Percentiles rank a stretch among this genome's conserved stretches.
These are phyloP conservation scores for Jimgerdemannia lactiflua DNA, from an alignment of 192 early-diverging fungal genomes.

Conservation along the genomic window DNA sequence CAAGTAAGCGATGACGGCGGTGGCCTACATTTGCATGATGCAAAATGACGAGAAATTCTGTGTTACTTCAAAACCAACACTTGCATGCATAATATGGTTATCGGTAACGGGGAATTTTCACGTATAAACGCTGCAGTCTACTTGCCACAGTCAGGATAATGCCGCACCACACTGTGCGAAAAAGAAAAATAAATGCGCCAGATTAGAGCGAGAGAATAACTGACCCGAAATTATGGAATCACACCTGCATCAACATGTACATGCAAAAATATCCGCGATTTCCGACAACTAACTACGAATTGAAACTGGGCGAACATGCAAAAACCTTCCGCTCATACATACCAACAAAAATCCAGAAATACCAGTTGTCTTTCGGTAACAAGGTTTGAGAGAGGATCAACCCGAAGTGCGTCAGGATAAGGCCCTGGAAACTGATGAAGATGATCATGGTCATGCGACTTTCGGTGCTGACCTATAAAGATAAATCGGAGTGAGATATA, in stretches of 20 bases:
- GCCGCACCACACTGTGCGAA: not conserved
- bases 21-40: constrained; percentile 13
- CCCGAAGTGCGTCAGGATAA: constrained; percentile 28
- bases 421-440: constrained; percentile 27
- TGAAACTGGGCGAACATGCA: no score
- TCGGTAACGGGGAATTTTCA: no score
- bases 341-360: constrained; percentile 34
- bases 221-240: not conserved
- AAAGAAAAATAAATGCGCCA: constrained; percentile 1
- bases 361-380: constrained; percentile 24
- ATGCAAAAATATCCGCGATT: no score
- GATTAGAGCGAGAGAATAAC: not conserved
- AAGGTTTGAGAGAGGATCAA: constrained; percentile 24
- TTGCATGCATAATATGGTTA: no score
- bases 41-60: not conserved
- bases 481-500: no score
- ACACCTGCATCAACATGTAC: no score
- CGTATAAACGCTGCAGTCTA: not conserved
- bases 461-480: constrained; percentile 28
- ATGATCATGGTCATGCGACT: constrained; percentile 20
- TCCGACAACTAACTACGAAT: no score
- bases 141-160: not conserved
- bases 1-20: constrained; percentile 16
- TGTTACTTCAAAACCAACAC: no score
- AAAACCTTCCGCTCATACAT: constrained; percentile 2